Base-by-base conservation (phyloP, 2,329 filamentous ascomycete species). In the Sporothrix dimorphospora region DNA sequence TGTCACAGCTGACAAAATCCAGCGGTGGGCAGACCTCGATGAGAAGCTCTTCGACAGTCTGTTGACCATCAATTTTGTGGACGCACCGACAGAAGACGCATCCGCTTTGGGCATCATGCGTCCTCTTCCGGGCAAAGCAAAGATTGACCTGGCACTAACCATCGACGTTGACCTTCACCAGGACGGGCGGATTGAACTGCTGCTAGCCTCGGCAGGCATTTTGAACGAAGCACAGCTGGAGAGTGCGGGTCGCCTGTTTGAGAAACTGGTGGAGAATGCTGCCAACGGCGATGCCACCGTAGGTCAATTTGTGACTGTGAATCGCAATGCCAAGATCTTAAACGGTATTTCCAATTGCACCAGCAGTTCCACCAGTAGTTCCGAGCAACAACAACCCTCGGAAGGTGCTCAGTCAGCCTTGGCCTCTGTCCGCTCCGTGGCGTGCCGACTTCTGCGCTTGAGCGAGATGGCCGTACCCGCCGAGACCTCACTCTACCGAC, bases 21-120 rank as follows among this genome's bases (percentile, higher is more conserved):
- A 77, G 59, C 76, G 75, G 30, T 77, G 76, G 76, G 71, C 75
- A 8, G 71, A 70, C 6, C 59, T 71, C 9, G 72, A 77, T 30
- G 75, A 75, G 14, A 76, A 74, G 67, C 71, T 77, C 4, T 77
- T 77, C 27, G 74, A 77, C 66, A 76, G 74, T 42, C 74, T 77
- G 19, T 72, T 77, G 16, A 77, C 72, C 16, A 73, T 75, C 63
- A 75, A 75, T 27, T 65, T 75, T 27, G 45, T 73, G 12, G 40
- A 65, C 9, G 30, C 27, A 3, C 7, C 67, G 3, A n/a, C 27
- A 16, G 3, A 5, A 4, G 51, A 14, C 24, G 30, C 30, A 7
- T 5, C 27, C 42, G 11, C 3, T 3, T 51, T 68, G 1, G 72
- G 72, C 3, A 19, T 49, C 47, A 74, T 77, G 73, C 74, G 19